These are phyloP conservation scores for Aureobasidium zeae DNA, from an alignment of 2,329 filamentous ascomycete genomes.

Conservation along the genomic window DNA sequence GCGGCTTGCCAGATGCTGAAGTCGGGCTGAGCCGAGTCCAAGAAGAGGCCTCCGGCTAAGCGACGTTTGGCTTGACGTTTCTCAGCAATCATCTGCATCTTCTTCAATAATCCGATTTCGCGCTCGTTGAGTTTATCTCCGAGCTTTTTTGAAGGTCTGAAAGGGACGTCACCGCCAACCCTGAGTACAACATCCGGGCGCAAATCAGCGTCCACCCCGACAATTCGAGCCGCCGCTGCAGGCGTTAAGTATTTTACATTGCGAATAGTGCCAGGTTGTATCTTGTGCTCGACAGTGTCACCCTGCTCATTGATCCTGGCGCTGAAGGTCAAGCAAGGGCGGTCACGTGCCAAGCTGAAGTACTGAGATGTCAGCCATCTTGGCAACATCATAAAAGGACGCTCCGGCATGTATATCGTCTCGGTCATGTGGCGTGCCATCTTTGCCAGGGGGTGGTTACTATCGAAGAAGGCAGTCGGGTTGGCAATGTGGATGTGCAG, in stretches of 20 bases:
- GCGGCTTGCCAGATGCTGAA: conserved; percentile 31
- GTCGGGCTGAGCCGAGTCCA: conserved; percentile 24
- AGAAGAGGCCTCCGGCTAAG: conserved; percentile 31
- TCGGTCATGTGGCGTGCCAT: conserved; percentile 52
- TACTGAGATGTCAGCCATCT: conserved; percentile 37
- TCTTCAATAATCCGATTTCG: conserved; percentile 12
- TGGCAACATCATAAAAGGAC: conserved; percentile 49
- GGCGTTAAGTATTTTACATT: conserved; percentile 48
- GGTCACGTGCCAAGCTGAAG: conserved; percentile 45
- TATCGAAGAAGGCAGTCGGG: conserved; percentile 59
- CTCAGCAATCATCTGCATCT: conserved; percentile 29
- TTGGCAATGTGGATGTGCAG: conserved; percentile 72
- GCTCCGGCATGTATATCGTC: conserved; percentile 49
- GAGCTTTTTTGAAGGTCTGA: conserved; percentile 17
- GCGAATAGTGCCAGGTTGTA: conserved; percentile 44
- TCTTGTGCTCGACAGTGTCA: conserved; percentile 44
- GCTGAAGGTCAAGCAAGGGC: conserved; percentile 54
- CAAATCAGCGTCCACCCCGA: conserved; percentile 16
- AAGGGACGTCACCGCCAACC: conserved; percentile 29
- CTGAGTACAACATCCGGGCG: conserved; percentile 21
- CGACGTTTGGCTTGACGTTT: conserved; percentile 28
- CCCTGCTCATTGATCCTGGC: conserved; percentile 45
- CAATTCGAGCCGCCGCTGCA: conserved; percentile 24
- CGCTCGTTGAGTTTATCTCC: conserved; percentile 19
- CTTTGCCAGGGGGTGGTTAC: conserved; percentile 48